Percentiles rank a stretch among this genome's conserved stretches.
Conservation (phyloP, 2,329 filamentous ascomycete species). For the Amphichorda felina region DNA sequence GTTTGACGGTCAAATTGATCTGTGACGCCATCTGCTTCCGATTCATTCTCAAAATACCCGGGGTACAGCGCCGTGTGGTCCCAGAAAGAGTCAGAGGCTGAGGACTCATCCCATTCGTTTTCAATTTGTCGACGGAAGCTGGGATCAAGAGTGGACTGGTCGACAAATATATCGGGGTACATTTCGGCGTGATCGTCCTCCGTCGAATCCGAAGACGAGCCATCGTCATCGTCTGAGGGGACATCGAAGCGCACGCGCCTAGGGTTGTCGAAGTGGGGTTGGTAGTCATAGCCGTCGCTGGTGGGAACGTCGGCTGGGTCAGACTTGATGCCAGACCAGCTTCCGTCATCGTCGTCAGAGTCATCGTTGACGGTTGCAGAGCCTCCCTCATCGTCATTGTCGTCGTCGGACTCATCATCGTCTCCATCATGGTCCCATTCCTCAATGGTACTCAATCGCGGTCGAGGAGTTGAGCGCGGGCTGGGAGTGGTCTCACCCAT, state of each 20-base stretch:
- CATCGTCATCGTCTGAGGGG: conserved; percentile 10
- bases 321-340: conserved; percentile 45
- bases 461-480: conserved; percentile 37
- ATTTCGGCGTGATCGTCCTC: conserved; percentile 52
- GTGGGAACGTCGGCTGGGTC: conserved; percentile 10
- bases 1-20: too few relatives aligned
- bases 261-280: conserved; percentile 14
- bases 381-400: conserved; percentile 25
- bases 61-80: conserved; percentile 27
- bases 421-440: conserved; percentile 13
- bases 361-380: conserved; percentile 14
- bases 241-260: conserved; percentile 67
- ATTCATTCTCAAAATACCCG: conserved; percentile 22
- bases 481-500: conserved; percentile 31
- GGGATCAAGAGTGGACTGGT: conserved; percentile 62
- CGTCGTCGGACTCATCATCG: conserved; percentile 25
- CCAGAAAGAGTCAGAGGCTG: conserved; percentile 49
- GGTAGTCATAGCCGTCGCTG: conserved; percentile 11
- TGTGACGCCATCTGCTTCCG: conserved; percentile 26
- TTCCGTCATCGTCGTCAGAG: conserved; percentile 27
- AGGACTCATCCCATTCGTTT: conserved; percentile 47
- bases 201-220: conserved; percentile 33
- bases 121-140: conserved; percentile 64
- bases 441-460: conserved; percentile 12
- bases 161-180: conserved; percentile 69